These are phyloP conservation scores for Scleromitrula shiraiana DNA, from an alignment of 2,329 filamentous ascomycete genomes.

Conservation along the genomic window DNA sequence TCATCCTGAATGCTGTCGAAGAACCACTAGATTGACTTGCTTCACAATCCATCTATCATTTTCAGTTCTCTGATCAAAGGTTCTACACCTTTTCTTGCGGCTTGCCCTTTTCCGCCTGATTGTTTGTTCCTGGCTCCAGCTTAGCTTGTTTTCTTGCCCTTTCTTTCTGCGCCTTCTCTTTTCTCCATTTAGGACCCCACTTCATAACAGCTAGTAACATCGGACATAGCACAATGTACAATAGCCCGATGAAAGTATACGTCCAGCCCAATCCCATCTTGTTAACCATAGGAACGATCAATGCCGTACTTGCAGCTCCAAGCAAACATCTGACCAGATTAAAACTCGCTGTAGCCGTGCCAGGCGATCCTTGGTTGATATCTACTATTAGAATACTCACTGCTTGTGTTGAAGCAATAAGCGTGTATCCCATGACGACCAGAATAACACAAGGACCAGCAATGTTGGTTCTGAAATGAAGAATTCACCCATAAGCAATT, in stretches of 20 bases:
- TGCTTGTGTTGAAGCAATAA: constrained; percentile 46
- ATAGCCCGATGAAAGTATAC: constrained; percentile 39
- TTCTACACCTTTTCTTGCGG: no score
- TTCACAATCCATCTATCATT: no score
- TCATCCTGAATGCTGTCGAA: no score
- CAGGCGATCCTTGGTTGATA: constrained; percentile 43
- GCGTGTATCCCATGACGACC: constrained; percentile 39
- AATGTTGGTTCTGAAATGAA: constrained; percentile 36
- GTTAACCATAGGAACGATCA: constrained; percentile 44
- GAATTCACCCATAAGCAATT: constrained; percentile 45
- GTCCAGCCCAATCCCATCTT: constrained; percentile 44
- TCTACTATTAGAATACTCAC: constrained; percentile 47
- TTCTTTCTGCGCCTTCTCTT: constrained; percentile 25
- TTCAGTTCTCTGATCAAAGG: no score
- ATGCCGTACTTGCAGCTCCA: constrained; percentile 44
- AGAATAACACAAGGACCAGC: constrained; percentile 41
- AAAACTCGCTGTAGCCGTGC: constrained; percentile 47
- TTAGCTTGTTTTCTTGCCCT: constrained; percentile 3
- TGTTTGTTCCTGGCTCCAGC: background rate
- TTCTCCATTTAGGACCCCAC: constrained; percentile 38
- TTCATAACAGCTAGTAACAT: constrained; percentile 36
- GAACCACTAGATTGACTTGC: no score
- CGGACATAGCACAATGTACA: constrained; percentile 36
- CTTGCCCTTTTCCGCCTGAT: no score
- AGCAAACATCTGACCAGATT: constrained; percentile 49